Percentiles rank a stretch among this genome's conserved stretches.
phyloP scores from a whole-genome alignment of 208 protist species.

The Leishmania arabica region DNA sequence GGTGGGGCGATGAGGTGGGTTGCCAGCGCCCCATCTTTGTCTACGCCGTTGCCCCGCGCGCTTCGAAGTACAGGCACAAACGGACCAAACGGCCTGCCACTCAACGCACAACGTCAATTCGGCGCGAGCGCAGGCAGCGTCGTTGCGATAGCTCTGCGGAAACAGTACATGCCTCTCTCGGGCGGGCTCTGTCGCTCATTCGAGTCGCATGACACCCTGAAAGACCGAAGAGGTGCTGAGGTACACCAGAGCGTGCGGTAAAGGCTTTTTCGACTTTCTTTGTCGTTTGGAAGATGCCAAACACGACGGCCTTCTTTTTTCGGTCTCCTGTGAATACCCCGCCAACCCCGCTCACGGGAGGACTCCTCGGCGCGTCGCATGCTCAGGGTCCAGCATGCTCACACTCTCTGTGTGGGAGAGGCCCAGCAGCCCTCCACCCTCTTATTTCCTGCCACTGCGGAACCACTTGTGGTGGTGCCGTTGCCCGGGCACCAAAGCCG shows the following conservation, averaged over 20 bases:
- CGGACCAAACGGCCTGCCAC: background rate
- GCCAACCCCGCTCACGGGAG: background rate
- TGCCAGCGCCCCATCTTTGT: background rate
- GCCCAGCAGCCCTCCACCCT: background rate
- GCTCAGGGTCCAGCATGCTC: background rate
- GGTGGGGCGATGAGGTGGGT: background rate
- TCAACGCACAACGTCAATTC: background rate
- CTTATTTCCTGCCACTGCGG: background rate
- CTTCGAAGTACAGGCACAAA: background rate
- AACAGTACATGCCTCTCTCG: no score
- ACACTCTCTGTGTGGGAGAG: background rate
- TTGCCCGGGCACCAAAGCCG: background rate
- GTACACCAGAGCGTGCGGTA: background rate
- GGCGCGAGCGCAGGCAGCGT: background rate
- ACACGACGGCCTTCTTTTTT: background rate
- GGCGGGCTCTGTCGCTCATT: background rate
- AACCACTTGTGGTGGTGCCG: background rate
- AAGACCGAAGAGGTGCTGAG: background rate
- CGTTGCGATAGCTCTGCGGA: background rate
- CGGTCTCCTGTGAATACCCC: background rate
- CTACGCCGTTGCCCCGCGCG: background rate
- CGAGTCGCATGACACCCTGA: background rate
- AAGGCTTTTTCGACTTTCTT: background rate
- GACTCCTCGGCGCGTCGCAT: background rate
- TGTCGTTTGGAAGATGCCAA: background rate